phyloP scores from a whole-genome alignment of 2,329 filamentous ascomycete species.

The Phyllosticta paracitricarpa region DNA sequence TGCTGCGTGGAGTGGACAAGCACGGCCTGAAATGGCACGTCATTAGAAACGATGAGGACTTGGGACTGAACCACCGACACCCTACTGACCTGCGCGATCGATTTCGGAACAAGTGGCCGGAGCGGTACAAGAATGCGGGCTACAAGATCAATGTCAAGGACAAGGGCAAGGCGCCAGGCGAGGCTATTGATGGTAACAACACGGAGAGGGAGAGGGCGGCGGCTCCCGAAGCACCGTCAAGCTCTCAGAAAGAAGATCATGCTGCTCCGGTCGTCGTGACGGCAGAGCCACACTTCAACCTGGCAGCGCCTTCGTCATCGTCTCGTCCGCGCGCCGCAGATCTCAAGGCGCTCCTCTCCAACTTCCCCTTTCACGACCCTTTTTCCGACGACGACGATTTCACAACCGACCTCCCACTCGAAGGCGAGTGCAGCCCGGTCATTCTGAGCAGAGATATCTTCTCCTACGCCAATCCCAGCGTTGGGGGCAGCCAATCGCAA shows the following conservation, averaged over 20 bases:
- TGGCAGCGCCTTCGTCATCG: neutral
- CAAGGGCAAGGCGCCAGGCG: slow-evolving; percentile 14
- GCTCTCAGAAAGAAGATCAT: neutral
- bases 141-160: slow-evolving; percentile 29
- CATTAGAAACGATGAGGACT: slow-evolving; percentile 45
- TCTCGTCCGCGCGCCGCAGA: slow-evolving; percentile 1
- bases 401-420: slow-evolving; percentile 7
- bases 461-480: slow-evolving; percentile 24
- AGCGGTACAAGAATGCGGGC: slow-evolving; percentile 43
- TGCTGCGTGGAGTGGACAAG: slow-evolving; percentile 48
- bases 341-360: slow-evolving; percentile 15
- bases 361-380: slow-evolving; percentile 15
- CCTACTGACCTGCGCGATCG: slow-evolving; percentile 51
- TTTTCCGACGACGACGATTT: slow-evolving; percentile 17
- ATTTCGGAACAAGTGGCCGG: slow-evolving; percentile 49
- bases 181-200: slow-evolving; percentile 1
- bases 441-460: slow-evolving; percentile 29
- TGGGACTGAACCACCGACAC: slow-evolving; percentile 39
- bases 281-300: neutral
- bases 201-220: neutral
- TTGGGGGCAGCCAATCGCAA: neutral
- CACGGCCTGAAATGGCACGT: slow-evolving; percentile 51
- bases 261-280: neutral
- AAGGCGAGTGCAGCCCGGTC: slow-evolving; percentile 20
- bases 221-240: neutral